Evolutionary conservation across 2,329 filamentous ascomycete genomes (phyloP).

Genomic region (Fusarium dimerum): DNA sequence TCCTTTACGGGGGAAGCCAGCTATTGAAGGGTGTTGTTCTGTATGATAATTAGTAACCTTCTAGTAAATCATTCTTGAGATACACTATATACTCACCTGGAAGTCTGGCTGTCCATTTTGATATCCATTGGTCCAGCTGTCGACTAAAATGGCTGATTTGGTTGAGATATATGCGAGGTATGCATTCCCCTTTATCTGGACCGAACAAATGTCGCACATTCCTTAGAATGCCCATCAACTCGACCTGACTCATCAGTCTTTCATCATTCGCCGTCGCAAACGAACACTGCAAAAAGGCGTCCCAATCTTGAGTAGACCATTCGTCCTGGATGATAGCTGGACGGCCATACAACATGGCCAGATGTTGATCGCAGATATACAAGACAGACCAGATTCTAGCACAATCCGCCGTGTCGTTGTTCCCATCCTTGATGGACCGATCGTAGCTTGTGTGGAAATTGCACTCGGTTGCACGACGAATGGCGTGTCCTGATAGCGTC

Average conservation of each 20-base stretch:
- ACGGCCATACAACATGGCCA: slow-evolving; percentile 60
- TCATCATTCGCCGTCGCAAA: slow-evolving; percentile 54
- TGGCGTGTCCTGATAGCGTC: slow-evolving; percentile 57
- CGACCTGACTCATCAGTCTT: slow-evolving; percentile 58
- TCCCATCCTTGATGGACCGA: slow-evolving; percentile 36
- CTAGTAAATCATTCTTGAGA: too few species aligned
- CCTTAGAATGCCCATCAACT: slow-evolving; percentile 58
- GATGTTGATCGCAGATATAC: slow-evolving; percentile 61
- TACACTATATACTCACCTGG: slow-evolving; percentile 24
- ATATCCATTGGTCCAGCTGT: slow-evolving; percentile 41
- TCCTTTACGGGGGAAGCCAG: slow-evolving; percentile 38
- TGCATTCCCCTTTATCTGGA: slow-evolving; percentile 51
- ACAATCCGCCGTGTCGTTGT: slow-evolving; percentile 47
- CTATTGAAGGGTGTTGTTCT: slow-evolving; percentile 39
- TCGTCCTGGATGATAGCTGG: slow-evolving; percentile 60
- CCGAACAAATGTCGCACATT: slow-evolving; percentile 57
- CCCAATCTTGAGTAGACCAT: slow-evolving; percentile 54
- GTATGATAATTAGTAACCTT: background rate
- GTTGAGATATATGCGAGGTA: slow-evolving; percentile 51
- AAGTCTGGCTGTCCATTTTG: slow-evolving; percentile 35
- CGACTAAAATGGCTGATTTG: slow-evolving; percentile 41
- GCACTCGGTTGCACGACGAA: slow-evolving; percentile 48
- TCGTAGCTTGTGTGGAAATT: slow-evolving; percentile 43
- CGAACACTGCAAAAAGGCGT: slow-evolving; percentile 50
- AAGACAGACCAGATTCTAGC: slow-evolving; percentile 60